A percentile compares a stretch with the other conserved stretches of the same genome.
Evolutionary conservation across 768 basidiomycete genomes (phyloP).

Genomic region (Mycena rosella): DNA sequence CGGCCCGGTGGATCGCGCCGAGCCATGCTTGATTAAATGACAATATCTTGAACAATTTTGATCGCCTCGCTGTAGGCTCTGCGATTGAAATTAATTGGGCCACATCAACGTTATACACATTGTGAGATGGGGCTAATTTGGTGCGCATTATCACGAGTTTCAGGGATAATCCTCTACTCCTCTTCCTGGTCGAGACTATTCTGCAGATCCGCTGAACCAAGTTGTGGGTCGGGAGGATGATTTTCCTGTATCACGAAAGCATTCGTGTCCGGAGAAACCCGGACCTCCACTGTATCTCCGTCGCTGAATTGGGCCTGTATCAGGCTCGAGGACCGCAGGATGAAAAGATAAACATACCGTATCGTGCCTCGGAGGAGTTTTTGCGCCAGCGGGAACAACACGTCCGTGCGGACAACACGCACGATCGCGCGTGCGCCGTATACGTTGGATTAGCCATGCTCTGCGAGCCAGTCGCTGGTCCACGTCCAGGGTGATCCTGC

Average conservation of each 20-base stretch:
- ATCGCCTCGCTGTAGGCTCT: not conserved
- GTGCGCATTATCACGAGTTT: too few species aligned
- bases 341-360: slow-evolving; percentile 55
- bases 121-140: not conserved
- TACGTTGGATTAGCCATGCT: slow-evolving; percentile 83
- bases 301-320: slow-evolving; percentile 54
- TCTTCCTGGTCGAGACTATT: not conserved
- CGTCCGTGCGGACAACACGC: slow-evolving; percentile 84
- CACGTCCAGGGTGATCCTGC: slow-evolving; percentile 80
- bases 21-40: not conserved
- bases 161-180: not conserved
- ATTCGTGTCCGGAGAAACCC: slow-evolving; percentile 56
- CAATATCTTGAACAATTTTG: not conserved
- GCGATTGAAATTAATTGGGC: not conserved
- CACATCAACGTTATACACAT: not conserved
- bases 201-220: slow-evolving; percentile 4
- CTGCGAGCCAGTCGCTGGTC: slow-evolving; percentile 79
- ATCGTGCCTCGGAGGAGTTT: slow-evolving; percentile 83
- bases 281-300: slow-evolving; percentile 75
- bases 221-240: slow-evolving; percentile 62
- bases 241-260: slow-evolving; percentile 70
- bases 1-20: slow-evolving; percentile 31
- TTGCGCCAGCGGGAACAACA: slow-evolving; percentile 87
- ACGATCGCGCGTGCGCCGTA: slow-evolving; percentile 93
- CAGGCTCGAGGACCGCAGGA: not conserved